Base-by-base conservation (phyloP, 106 monocot genomes). In the Ottelia alismoides region DNA sequence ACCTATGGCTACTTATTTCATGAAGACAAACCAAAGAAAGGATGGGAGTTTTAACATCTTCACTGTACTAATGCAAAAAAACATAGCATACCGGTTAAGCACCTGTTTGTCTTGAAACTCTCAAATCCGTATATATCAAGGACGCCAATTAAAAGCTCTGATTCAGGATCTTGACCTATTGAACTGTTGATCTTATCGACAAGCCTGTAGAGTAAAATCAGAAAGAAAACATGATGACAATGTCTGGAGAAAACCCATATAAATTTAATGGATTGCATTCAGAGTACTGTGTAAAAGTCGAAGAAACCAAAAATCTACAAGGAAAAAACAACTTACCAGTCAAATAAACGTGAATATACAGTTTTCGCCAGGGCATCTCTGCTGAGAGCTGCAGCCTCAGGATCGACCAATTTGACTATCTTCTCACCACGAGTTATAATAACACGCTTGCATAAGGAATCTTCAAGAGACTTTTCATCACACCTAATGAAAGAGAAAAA, bases 381-480 rank as follows among this genome's bases (percentile, higher is more conserved):
- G n/a, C n/a, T 79, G 14, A 69, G 60, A 20, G 57, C 27, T 16
- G 84, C 84, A 75, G 72, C 56, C 30, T 59, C 67, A 28, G 75
- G 78, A 62, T 70, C 79, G 68, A 84, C 58, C 50, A 47, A 48
- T 51, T 79, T 84, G 22, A 65, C 56, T 53, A 84, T 84, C 54
- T 69, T 84, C 47, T 78, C 84, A 61, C 76, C 84, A 61, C 74
- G 75, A n/a, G 84, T 84, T 27, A 76, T 75, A 35, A 84, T 84
- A 72, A 72, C 64, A 75, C 72, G 25, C n/a, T n/a, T n/a, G n/a
- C n/a, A n/a, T n/a, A n/a, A n/a, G n/a, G n/a, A n/a, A n/a, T n/a
- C n/a, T n/a, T 75, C 75, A 32, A 84, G 75, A 11, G 60, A 63
- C 43, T 76, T 72, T 47, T 26, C 65, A 55, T 76, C 60, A 56